These are phyloP conservation scores for Rhododendron simsii DNA, from an alignment of 148 eudicot species.

Conservation along the genomic window DNA sequence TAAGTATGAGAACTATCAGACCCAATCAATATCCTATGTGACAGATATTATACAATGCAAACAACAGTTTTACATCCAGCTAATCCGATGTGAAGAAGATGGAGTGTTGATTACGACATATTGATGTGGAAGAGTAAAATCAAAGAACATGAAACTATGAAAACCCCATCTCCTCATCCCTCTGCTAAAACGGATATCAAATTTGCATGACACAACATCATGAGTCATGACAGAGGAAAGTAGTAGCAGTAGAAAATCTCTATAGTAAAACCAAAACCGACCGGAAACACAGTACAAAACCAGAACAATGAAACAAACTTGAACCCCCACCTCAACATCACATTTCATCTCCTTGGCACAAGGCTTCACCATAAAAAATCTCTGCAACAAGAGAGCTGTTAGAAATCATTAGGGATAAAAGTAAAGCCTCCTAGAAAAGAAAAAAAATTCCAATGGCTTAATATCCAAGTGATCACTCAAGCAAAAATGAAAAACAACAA, in stretches of 20 bases:
- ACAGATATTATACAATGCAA: background rate
- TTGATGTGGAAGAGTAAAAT: background rate
- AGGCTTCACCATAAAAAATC: conserved; percentile 96
- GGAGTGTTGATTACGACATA: background rate
- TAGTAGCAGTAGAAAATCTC: background rate
- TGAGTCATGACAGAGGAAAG: background rate
- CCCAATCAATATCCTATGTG: background rate
- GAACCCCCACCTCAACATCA: conserved; percentile 79
- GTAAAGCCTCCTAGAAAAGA: background rate
- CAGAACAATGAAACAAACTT: background rate
- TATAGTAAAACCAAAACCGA: background rate
- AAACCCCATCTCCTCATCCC: background rate
- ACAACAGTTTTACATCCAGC: background rate
- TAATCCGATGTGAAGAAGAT: background rate
- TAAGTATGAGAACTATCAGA: background rate
- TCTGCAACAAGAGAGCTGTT: conserved; percentile 52
- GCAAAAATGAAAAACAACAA: background rate
- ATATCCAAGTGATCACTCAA: background rate
- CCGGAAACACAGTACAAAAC: background rate
- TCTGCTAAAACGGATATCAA: background rate
- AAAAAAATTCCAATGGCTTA: background rate
- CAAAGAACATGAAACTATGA: background rate
- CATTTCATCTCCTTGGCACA: conserved; percentile 97
- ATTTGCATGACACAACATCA: background rate
- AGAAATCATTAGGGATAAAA: conserved; percentile 10